phyloP scores from a whole-genome alignment of 352 stramenopile genomes.

The Blastocystis hominis region DNA sequence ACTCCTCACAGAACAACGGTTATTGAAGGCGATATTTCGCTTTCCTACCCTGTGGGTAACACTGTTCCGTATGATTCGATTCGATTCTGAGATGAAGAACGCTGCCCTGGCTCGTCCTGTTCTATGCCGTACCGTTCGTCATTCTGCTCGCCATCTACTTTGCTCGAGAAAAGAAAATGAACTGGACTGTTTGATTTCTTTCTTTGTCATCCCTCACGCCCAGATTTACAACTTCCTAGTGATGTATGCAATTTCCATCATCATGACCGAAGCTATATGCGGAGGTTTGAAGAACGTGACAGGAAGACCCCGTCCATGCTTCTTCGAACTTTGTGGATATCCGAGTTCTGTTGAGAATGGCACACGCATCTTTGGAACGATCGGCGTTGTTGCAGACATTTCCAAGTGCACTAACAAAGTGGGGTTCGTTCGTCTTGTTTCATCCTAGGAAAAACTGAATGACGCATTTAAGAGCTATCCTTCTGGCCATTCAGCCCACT shows the following conservation, averaged over 20 bases:
- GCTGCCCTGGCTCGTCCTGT: not conserved
- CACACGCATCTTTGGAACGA: not conserved
- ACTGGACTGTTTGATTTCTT: not conserved
- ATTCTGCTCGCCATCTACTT: not conserved
- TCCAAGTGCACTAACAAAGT: not conserved
- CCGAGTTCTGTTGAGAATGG: not conserved
- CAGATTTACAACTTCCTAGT: not conserved
- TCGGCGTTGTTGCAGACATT: not conserved
- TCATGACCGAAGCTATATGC: not conserved
- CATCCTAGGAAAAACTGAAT: not conserved
- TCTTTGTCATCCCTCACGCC: not conserved
- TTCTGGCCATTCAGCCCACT: slow-evolving; percentile 1
- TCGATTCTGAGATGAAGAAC: not conserved
- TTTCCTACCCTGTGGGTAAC: slow-evolving; percentile 24
- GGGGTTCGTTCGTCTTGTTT: not conserved
- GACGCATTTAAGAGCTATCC: slow-evolving; percentile 17
- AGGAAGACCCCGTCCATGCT: slow-evolving; percentile 27
- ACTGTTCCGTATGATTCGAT: not conserved
- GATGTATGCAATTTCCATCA: not conserved
- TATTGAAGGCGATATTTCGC: not conserved
- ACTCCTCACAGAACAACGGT: not conserved
- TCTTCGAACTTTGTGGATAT: slow-evolving; percentile 31
- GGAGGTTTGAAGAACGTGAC: not conserved
- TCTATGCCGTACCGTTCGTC: not conserved
- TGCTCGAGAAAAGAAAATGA: not conserved